Percentiles rank a stretch among this genome's conserved stretches.
Evolutionary conservation across 2,329 filamentous ascomycete genomes (phyloP).

Genomic region (Leptosphaerulina australis): DNA sequence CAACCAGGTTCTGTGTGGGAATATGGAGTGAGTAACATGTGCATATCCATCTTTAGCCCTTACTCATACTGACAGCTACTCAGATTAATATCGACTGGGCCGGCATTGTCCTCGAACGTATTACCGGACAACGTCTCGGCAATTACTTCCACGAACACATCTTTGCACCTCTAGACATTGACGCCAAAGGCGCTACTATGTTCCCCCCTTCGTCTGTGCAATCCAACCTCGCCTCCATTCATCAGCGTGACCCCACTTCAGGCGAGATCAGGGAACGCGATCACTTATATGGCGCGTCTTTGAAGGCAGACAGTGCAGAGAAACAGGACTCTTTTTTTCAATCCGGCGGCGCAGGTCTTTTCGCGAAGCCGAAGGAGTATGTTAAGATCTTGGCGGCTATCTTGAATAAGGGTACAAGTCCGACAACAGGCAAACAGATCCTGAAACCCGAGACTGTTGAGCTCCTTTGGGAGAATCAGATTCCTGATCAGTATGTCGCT

Average conservation of each 20-base stretch:
- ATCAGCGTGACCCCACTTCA: constrained; percentile 55
- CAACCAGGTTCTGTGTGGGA: constrained; percentile 68
- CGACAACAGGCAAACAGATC: constrained; percentile 61
- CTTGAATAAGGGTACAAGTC: constrained; percentile 68
- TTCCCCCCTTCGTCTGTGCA: constrained; percentile 63
- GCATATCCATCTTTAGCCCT: too few species aligned
- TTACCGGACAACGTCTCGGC: constrained; percentile 51
- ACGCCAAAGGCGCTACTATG: constrained; percentile 58
- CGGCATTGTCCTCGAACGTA: constrained; percentile 55
- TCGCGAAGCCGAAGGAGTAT: constrained; percentile 65
- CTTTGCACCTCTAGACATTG: constrained; percentile 54
- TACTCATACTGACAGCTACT: neutral
- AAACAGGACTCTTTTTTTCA: constrained; percentile 59
- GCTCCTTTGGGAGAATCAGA: constrained; percentile 69
- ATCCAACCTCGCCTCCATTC: constrained; percentile 62
- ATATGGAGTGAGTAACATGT: constrained; percentile 52
- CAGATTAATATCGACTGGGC: constrained; percentile 60
- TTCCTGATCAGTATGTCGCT: constrained; percentile 50
- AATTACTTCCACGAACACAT: constrained; percentile 57
- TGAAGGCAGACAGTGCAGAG: constrained; percentile 53
- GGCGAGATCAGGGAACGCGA: constrained; percentile 51
- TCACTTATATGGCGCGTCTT: constrained; percentile 57
- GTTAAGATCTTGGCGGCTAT: constrained; percentile 65
- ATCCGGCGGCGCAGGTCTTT: constrained; percentile 67
- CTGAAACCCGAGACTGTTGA: constrained; percentile 64